Base-by-base conservation (phyloP, 2,329 filamentous ascomycete species). In the Sporothrix phasma region DNA sequence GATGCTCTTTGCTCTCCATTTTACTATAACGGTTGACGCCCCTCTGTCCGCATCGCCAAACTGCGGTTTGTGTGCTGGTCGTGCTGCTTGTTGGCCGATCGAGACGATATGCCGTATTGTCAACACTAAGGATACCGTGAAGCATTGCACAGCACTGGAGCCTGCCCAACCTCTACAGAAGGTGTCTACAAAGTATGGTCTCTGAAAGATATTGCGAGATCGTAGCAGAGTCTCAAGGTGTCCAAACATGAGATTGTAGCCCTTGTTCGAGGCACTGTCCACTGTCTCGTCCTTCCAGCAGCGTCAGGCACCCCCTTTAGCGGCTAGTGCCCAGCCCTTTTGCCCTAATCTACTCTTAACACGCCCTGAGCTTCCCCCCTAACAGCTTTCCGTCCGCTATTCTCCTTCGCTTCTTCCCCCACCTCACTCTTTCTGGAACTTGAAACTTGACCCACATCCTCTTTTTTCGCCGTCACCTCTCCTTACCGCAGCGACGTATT, bases 371-470 rank as follows among this genome's bases (percentile, higher is more conserved):
- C 61, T 62, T 58, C 37, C 31, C 53, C 34, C 63, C 7, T 61
- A 56, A 62, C 53, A 59, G 53, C 59, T 49, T 46, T 15, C n/a
- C 43, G 62, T 53, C 56, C 41, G 45, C n/a, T 59, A 19, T 59
- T 45, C 41, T 46, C 22, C 43, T 13, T 49, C 51, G 10, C 22
- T 26, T 10, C 45, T 49, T 51, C 47, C 41, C 49, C 49, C 49
- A 45, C 59, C 31, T 61, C 19, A 13, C 17, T 17, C 24, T 47
- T 34, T 58, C 29, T 43, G 46, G 47, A 64, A 64, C 64, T 61
- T 66, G 61, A 64, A 66, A 64, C 64, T 51, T 26, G 61, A 61
- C 62, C 64, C 64, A 64, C 64, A 37, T 61, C 61, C 17, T 11
- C 62, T 60, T 64, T 60, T 63, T 64, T 66, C 56, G 39, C 47